These are phyloP conservation scores for Pyrenochaeta sp. DNA, from an alignment of 2,329 filamentous ascomycete genomes.

Conservation along the genomic window DNA sequence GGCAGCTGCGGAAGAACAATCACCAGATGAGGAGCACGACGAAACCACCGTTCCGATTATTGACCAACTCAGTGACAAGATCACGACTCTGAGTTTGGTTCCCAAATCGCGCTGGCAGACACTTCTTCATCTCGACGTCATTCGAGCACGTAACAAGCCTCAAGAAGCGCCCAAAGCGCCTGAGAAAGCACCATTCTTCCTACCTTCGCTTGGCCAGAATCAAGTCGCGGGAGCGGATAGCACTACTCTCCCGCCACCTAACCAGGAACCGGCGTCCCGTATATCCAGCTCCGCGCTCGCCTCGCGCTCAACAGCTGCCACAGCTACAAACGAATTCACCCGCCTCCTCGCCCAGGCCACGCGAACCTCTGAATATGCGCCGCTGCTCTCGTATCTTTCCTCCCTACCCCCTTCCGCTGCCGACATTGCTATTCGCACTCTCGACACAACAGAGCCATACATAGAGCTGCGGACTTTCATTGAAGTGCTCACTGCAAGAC, in stretches of 20 bases:
- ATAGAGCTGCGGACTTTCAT: slow-evolving; percentile 83
- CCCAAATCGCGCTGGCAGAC: slow-evolving; percentile 95
- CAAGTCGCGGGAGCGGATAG: slow-evolving; percentile 21
- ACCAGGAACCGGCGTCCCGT: slow-evolving; percentile 36
- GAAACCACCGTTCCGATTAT: slow-evolving; percentile 58
- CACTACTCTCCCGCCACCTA: slow-evolving; percentile 18
- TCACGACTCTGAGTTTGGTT: slow-evolving; percentile 88
- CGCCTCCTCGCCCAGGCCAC: slow-evolving; percentile 56
- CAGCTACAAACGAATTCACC: slow-evolving; percentile 55
- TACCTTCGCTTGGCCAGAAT: slow-evolving; percentile 69
- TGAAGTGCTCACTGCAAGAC: slow-evolving; percentile 74
- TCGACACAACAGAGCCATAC: slow-evolving; percentile 63
- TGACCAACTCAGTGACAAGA: slow-evolving; percentile 81
- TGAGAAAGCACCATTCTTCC: slow-evolving; percentile 95
- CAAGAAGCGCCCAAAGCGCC: slow-evolving; percentile 90
- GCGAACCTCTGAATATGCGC: slow-evolving; percentile 67
- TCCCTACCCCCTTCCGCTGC: slow-evolving; percentile 82
- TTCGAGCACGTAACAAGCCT: slow-evolving; percentile 91
- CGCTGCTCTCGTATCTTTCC: slow-evolving; percentile 81
- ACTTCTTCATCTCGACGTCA: slow-evolving; percentile 87
- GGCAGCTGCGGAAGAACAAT: slow-evolving; percentile 71
- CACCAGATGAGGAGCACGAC: slow-evolving; percentile 53
- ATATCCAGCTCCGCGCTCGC: slow-evolving; percentile 45
- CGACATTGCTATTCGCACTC: slow-evolving; percentile 88
- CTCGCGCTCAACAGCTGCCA: slow-evolving; percentile 39